A percentile compares a stretch with the other conserved stretches of the same genome.
Evolutionary conservation across 176 grass and related monocot species (phyloP).

Genomic region (Calamus simplicifolius): DNA sequence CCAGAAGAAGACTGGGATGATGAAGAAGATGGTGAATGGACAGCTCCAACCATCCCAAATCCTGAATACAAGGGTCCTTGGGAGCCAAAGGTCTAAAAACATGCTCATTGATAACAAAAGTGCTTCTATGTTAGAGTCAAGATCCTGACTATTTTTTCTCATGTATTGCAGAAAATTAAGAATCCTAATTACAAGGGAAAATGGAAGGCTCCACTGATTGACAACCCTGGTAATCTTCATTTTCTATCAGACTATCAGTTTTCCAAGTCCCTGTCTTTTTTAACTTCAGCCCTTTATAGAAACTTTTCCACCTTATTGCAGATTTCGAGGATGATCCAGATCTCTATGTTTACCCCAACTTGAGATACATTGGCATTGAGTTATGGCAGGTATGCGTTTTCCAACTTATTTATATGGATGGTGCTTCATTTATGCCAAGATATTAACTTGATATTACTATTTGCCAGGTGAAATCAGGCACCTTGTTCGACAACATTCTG

Average conservation of each 20-base stretch:
- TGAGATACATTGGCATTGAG: slow-evolving; percentile 96
- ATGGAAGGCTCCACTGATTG: slow-evolving; percentile 95
- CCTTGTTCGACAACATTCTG: slow-evolving; percentile 84
- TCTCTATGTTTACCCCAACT: slow-evolving; percentile 61
- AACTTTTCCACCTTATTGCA: slow-evolving; percentile 19
- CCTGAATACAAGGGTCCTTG: slow-evolving; percentile 89
- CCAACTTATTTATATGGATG: background rate
- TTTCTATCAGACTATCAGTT: slow-evolving; percentile 1
- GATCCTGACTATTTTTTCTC: slow-evolving; percentile 11
- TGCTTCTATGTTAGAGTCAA: background rate
- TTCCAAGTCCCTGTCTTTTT: background rate
- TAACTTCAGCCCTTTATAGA: background rate
- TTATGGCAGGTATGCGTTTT: slow-evolving; percentile 63
- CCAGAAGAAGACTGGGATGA: slow-evolving; percentile 97
- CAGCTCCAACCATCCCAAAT: slow-evolving; percentile 79
- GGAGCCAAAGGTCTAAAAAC: slow-evolving; percentile 63
- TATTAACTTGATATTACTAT: background rate
- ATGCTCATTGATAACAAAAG: background rate
- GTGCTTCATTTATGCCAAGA: background rate
- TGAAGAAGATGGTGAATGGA: slow-evolving; percentile 97
- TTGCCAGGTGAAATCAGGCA: slow-evolving; percentile 82
- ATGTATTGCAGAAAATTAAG: slow-evolving; percentile 75
- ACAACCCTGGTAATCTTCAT: slow-evolving; percentile 64
- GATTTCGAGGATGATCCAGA: slow-evolving; percentile 92
- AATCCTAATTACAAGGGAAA: slow-evolving; percentile 95